Conservation (phyloP, 768 basidiomycete species). For the Podaxis sp. region DNA sequence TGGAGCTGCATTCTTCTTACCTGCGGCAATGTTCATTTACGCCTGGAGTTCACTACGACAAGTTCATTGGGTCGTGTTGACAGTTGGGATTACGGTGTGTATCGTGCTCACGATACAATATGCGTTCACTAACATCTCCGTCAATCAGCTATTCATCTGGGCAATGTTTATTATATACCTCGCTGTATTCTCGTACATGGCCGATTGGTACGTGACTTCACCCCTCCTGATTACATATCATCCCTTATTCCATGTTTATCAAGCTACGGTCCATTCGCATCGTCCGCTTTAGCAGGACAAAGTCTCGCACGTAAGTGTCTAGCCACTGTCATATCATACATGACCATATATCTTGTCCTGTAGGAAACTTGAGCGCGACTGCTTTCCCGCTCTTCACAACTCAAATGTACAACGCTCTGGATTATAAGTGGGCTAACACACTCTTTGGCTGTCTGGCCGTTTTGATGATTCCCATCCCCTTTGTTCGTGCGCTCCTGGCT, state of each 20-base stretch:
- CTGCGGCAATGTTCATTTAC: constrained; percentile 66
- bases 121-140: background rate
- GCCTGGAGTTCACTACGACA: constrained; percentile 62
- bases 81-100: constrained; percentile 49
- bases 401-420: constrained; percentile 55
- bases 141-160: constrained; percentile 44
- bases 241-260: background rate
- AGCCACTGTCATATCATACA: background rate
- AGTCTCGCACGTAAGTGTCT: constrained; percentile 47
- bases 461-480: constrained; percentile 59
- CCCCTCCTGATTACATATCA: background rate
- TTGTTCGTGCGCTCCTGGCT: constrained; percentile 35
- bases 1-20: constrained; percentile 51
- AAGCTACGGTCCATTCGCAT: constrained; percentile 62
- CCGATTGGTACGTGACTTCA: constrained; percentile 51
- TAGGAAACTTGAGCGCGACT: constrained; percentile 41
- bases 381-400: constrained; percentile 65
- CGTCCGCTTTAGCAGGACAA: constrained; percentile 68
- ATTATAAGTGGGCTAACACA: constrained; percentile 62
- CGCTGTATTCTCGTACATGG: constrained; percentile 60
- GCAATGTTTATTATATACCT: constrained; percentile 55
- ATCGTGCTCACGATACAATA: no score
- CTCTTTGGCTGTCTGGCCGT: constrained; percentile 53
- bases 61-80: constrained; percentile 62
- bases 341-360: background rate